Base-by-base conservation (phyloP, 495 filamentous ascomycete genomes). In the Filosporella fistucella region DNA sequence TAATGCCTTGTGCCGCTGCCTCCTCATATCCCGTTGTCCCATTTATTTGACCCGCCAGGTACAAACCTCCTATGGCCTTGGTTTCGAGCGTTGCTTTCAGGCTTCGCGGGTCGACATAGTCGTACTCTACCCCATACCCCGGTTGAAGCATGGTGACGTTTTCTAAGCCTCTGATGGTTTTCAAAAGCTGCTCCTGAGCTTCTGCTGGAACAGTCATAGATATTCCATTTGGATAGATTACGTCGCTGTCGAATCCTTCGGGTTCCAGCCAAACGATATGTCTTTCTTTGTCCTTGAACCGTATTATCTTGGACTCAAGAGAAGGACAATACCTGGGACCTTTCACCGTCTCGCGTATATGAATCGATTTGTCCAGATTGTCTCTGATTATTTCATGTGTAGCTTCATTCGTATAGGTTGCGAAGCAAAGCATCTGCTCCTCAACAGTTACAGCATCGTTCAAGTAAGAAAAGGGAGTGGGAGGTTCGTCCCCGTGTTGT, bases 21-120 rank as follows among this genome's bases (percentile, higher is more conserved):
- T 98, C 93, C 67, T 98, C 93, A 66, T 98, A 98, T 2, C 93
- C 93, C 0, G 93, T 98, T 0, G 93, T 98, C 33, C 93, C 93
- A 68, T 98, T 98, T 64, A 98, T 96, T 61, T 98, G 93, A 13
- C 93, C 93, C 2, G 93, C 93, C 14, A 98, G 77, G 68, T 86
- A 98, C 7, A 98, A 78, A 25, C 93, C 93, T 25, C 71, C 71
- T 49, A 98, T 95, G 20, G 86, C 68, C 65, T 98, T 98, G 5
- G 93, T 97, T 60, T 98, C 94, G 8, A 98, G 79, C 0, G 93
- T 90, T 17, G 86, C 79, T 51, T 81, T 82, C 8, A 98, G 72
- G 58, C 81, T 85, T 43, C 93, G 86, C 8, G 93, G 94, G 62
- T 98, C 93, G 9, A 98, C 86, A 65, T 97, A 98, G 70, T 98